Evolutionary conservation across 140 eudicot genomes (phyloP).

Genomic region (Eryngium alpinum): DNA sequence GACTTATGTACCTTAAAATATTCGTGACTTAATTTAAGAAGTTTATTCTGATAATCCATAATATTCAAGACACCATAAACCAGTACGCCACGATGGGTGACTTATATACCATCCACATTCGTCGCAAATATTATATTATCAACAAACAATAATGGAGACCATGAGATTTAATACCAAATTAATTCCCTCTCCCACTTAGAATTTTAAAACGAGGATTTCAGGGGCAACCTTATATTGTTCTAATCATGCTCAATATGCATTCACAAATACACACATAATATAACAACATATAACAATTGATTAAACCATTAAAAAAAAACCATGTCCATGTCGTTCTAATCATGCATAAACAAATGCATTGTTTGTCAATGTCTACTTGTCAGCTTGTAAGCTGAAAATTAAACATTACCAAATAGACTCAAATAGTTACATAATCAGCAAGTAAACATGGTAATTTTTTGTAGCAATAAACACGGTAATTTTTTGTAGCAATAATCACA

Average conservation of each 20-base stretch:
- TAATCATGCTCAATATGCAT: neutral
- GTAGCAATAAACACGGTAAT: too few relatives aligned
- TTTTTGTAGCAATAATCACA: neutral
- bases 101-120: neutral
- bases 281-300: neutral
- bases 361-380: too few relatives aligned
- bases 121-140: too few relatives aligned
- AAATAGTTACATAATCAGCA: neutral
- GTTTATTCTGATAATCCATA: neutral
- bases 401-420: too few relatives aligned
- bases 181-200: neutral
- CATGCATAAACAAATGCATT: neutral
- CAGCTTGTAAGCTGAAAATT: too few relatives aligned
- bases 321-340: neutral
- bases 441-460: neutral
- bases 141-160: neutral
- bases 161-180: too few relatives aligned
- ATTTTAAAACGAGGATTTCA: neutral
- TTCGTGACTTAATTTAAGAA: neutral
- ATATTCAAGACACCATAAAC: neutral
- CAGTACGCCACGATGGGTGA: neutral
- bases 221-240: neutral
- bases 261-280: neutral
- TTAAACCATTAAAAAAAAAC: neutral
- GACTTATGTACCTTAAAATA: neutral